These are phyloP conservation scores for Epichloe scottii DNA, from an alignment of 2,329 filamentous ascomycete species.

Conservation along the genomic window DNA sequence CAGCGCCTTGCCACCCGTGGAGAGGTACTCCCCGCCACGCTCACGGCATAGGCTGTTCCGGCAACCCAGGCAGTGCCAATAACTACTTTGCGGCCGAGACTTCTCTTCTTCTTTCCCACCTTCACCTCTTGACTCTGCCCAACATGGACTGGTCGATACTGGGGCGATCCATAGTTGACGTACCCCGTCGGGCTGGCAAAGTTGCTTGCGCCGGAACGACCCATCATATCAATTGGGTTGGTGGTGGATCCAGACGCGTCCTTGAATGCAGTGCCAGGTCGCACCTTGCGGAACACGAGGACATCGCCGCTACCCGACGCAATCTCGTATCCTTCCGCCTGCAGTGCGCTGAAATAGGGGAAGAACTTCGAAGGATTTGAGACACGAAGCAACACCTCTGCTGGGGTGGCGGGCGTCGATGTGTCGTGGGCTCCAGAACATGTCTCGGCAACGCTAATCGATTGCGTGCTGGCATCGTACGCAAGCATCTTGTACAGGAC, in stretches of 20 bases:
- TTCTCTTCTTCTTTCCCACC: slow-evolving; percentile 29
- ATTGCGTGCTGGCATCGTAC: slow-evolving; percentile 47
- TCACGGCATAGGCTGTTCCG: slow-evolving; percentile 44
- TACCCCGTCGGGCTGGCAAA: slow-evolving; percentile 55
- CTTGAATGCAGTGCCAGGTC: slow-evolving; percentile 11
- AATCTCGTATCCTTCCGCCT: slow-evolving; percentile 53
- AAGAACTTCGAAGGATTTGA: slow-evolving; percentile 54
- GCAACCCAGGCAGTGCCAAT: slow-evolving; percentile 42
- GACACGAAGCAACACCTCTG: slow-evolving; percentile 47
- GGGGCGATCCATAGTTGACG: slow-evolving; percentile 43
- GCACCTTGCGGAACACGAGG: slow-evolving; percentile 53
- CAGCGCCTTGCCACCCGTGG: slow-evolving; percentile 26
- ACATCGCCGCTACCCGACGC: slow-evolving; percentile 50
- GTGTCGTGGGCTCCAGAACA: slow-evolving; percentile 39
- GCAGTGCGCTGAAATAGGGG: slow-evolving; percentile 45
- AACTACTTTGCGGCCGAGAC: slow-evolving; percentile 34
- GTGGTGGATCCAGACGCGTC: slow-evolving; percentile 14
- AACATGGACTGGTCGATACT: slow-evolving; percentile 26
- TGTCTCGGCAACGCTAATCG: slow-evolving; percentile 46
- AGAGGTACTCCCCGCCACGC: slow-evolving; percentile 46
- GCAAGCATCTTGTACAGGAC: slow-evolving; percentile 50
- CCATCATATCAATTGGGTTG: slow-evolving; percentile 49
- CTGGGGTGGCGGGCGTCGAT: slow-evolving; percentile 40
- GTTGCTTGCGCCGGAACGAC: slow-evolving; percentile 35
- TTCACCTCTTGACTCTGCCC: slow-evolving; percentile 7